phyloP scores from a whole-genome alignment of 495 filamentous ascomycete species.

The Daldinia decipiens region DNA sequence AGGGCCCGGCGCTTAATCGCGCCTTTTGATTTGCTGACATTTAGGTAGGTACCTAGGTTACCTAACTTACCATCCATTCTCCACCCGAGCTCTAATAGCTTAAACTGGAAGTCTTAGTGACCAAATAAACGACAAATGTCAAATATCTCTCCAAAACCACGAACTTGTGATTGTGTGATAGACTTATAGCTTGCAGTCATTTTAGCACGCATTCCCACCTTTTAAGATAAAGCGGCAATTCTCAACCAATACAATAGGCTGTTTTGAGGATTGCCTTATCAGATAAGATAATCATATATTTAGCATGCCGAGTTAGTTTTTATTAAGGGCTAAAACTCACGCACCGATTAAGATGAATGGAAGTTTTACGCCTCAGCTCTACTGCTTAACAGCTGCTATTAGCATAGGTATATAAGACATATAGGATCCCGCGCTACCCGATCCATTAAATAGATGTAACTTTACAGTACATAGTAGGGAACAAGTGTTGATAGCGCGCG shows the following conservation, averaged over 20 bases:
- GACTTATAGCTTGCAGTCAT: conserved; percentile 8
- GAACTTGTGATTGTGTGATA: conserved; percentile 44
- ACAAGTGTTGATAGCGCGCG: background rate
- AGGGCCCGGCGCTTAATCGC: conserved; percentile 36
- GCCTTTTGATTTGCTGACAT: conserved; percentile 29
- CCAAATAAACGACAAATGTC: background rate
- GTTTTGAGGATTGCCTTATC: background rate
- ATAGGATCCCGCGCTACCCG: conserved; percentile 21
- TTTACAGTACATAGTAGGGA: background rate
- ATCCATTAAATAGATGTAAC: conserved; percentile 23
- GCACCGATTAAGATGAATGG: conserved; percentile 8
- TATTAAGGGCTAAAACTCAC: background rate
- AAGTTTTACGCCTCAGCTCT: no score
- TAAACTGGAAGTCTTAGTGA: conserved; percentile 12
- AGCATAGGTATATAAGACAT: no score
- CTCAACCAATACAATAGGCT: background rate
- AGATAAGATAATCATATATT: conserved; percentile 9
- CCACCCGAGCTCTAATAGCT: no score
- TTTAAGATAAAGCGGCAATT: conserved; percentile 25
- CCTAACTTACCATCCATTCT: no score
- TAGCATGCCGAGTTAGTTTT: conserved; percentile 9
- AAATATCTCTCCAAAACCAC: conserved; percentile 3
- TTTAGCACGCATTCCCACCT: conserved; percentile 25
- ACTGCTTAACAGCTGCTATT: no score
- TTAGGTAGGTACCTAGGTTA: background rate